phyloP scores from a whole-genome alignment of 2,329 filamentous ascomycete genomes.

The Botrytis hyacinthi region DNA sequence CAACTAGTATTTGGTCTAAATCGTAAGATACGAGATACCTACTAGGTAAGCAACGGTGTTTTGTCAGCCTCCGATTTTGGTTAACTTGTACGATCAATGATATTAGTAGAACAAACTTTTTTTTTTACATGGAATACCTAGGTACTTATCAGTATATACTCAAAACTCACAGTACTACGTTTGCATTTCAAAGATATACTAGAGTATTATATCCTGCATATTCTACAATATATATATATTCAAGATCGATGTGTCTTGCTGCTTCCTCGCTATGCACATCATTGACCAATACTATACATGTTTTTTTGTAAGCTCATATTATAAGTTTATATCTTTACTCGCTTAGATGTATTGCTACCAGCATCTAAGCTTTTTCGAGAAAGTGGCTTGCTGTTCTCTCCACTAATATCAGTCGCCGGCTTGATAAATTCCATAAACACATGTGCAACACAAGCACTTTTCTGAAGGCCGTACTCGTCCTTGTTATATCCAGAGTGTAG shows the following conservation, averaged over 20 bases:
- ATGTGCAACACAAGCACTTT: not conserved
- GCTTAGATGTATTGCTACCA: not conserved
- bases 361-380: not conserved
- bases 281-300: not conserved
- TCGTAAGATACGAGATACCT: too few relatives aligned
- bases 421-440: not conserved
- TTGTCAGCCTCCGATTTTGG: not conserved
- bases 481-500: not conserved
- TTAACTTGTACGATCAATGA: not conserved
- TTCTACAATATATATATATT: not conserved
- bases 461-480: not conserved
- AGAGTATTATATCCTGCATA: too few relatives aligned
- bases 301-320: not conserved
- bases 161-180: not conserved
- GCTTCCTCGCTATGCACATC: not conserved
- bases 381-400: not conserved
- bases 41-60: not conserved
- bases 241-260: not conserved
- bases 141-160: not conserved
- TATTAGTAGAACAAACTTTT: not conserved
- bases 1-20: not conserved
- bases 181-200: too few relatives aligned
- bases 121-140: not conserved
- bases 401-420: not conserved
- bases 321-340: not conserved